phyloP scores from a whole-genome alignment of 768 basidiomycete genomes.

The Lactarius vividus region DNA sequence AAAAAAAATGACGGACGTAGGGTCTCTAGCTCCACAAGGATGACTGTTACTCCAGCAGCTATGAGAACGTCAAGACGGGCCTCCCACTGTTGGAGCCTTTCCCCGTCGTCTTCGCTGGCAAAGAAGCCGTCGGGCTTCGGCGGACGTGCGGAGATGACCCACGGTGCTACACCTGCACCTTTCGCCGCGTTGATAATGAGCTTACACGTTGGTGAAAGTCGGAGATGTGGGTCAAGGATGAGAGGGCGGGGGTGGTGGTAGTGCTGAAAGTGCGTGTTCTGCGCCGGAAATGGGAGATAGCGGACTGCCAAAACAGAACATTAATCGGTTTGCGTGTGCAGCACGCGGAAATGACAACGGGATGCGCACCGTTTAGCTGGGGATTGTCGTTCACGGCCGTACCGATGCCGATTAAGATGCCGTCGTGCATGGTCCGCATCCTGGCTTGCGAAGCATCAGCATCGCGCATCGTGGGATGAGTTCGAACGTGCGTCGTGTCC shows the following conservation, averaged over 20 bases:
- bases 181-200: constrained; percentile 62
- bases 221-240: constrained; percentile 74
- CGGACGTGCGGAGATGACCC: constrained; percentile 56
- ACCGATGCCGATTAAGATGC: constrained; percentile 85
- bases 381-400: constrained; percentile 92
- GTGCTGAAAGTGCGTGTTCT: constrained; percentile 31
- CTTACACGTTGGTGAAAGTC: constrained; percentile 63
- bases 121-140: constrained; percentile 30
- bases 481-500: background rate
- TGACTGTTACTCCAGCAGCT: constrained; percentile 62
- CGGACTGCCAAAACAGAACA: constrained; percentile 42
- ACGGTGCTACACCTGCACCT: constrained; percentile 64
- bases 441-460: constrained; percentile 40
- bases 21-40: constrained; percentile 44
- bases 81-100: constrained; percentile 31
- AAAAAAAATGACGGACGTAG: constrained; percentile 36
- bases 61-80: constrained; percentile 47
- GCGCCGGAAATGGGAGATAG: constrained; percentile 44
- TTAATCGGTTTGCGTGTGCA: constrained; percentile 8
- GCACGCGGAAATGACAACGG: constrained; percentile 3
- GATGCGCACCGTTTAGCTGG: constrained; percentile 77
- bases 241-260: constrained; percentile 72
- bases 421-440: constrained; percentile 91
- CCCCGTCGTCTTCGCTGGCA: constrained; percentile 24
- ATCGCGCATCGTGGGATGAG: background rate